These are phyloP conservation scores for Trichomonas vaginalis DNA, from an alignment of 208 protist genomes.

Conservation along the genomic window DNA sequence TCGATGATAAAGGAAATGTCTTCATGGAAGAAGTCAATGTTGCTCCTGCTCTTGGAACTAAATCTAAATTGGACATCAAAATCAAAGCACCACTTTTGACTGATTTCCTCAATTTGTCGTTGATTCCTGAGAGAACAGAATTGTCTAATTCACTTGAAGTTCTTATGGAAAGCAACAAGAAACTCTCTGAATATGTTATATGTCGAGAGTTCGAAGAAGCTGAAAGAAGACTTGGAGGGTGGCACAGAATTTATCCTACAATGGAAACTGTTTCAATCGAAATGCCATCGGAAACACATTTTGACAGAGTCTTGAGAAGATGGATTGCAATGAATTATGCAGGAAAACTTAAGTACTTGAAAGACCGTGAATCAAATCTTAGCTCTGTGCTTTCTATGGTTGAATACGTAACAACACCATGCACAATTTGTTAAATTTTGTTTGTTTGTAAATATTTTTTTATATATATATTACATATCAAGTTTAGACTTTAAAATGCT, in stretches of 20 bases:
- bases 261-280: not conserved
- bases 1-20: constrained; percentile 64
- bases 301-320: not conserved
- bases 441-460: not conserved
- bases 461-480: too few species aligned
- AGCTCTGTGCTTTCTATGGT: not conserved
- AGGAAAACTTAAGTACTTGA: not conserved
- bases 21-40: constrained; percentile 84
- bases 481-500: too few species aligned
- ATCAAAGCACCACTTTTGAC: not conserved
- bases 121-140: not conserved
- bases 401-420: not conserved
- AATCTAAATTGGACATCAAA: not conserved
- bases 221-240: not conserved
- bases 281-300: not conserved
- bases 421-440: not conserved
- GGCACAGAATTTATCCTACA: not conserved
- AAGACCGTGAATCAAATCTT: not conserved
- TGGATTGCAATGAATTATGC: not conserved
- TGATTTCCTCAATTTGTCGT: not conserved
- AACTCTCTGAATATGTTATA: not conserved
- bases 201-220: not conserved
- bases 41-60: constrained; percentile 23
- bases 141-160: not conserved
- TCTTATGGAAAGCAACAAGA: not conserved